Evolutionary conservation across 2,329 filamentous ascomycete genomes (phyloP).

Genomic region (Arthrobotrys megalospora): DNA sequence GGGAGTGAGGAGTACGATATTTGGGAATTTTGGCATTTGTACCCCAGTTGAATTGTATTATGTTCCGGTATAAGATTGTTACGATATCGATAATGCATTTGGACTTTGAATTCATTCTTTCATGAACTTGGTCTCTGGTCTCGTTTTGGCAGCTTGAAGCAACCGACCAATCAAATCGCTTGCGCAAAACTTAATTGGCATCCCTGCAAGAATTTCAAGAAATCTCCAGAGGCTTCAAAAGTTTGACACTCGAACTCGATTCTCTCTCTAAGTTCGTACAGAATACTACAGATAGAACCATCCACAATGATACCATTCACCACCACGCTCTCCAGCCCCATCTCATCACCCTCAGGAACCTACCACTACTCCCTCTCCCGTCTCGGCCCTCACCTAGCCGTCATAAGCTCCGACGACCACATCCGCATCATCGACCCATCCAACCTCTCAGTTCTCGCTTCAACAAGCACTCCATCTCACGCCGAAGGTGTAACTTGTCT

Average conservation of each 20-base stretch:
- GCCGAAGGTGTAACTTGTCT: constrained; percentile 78
- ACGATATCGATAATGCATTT: too few relatives aligned
- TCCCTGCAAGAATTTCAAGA: constrained; percentile 18
- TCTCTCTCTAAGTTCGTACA: neutral
- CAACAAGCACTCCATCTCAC: constrained; percentile 70
- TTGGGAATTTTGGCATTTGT: constrained; percentile 12
- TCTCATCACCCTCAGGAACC: constrained; percentile 68
- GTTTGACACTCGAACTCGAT: neutral
- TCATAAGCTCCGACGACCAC: constrained; percentile 80
- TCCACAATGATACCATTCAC: constrained; percentile 44
- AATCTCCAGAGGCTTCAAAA: neutral
- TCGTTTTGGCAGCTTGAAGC: neutral
- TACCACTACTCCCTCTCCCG: constrained; percentile 75
- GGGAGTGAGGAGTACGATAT: constrained; percentile 33
- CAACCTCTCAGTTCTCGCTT: constrained; percentile 72
- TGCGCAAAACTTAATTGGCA: constrained; percentile 28
- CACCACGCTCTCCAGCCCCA: constrained; percentile 67
- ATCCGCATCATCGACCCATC: constrained; percentile 77
- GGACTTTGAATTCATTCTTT: too few relatives aligned
- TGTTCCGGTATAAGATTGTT: too few relatives aligned
- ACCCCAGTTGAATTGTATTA: neutral
- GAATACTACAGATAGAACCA: neutral
- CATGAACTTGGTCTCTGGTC: too few relatives aligned
- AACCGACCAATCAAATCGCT: constrained; percentile 41
- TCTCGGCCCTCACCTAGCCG: constrained; percentile 72